Evolutionary conservation across 441 rosid genomes (phyloP).

Genomic region (Adansonia madagascariensis): DNA sequence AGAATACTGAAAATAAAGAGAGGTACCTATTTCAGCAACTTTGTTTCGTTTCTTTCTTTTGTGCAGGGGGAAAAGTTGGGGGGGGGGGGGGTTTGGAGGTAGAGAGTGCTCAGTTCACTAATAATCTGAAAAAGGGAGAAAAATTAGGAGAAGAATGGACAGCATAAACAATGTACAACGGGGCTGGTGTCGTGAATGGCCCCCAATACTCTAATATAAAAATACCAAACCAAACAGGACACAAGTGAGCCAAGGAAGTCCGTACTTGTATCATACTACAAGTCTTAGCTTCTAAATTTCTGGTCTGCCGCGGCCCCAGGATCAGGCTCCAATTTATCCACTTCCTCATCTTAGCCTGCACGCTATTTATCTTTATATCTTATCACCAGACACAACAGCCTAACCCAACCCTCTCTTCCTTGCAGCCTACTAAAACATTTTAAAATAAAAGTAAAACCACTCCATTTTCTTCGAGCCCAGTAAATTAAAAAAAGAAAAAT

Average conservation of each 20-base stretch:
- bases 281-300: too few species aligned
- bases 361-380: background rate
- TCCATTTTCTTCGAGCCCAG: background rate
- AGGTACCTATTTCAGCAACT: background rate
- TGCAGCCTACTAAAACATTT: too few species aligned
- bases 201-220: background rate
- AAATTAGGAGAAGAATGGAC: background rate
- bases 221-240: background rate
- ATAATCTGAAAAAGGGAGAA: background rate
- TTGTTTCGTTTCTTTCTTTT: background rate
- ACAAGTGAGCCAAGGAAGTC: background rate
- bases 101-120: background rate
- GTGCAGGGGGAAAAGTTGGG: background rate
- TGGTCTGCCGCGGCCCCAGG: too few species aligned
- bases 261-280: too few species aligned
- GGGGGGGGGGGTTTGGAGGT: too few species aligned
- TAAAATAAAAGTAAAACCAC: background rate
- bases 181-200: background rate
- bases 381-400: background rate
- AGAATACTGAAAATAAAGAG: constrained; percentile 25
- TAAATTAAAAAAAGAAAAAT: background rate
- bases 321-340: background rate
- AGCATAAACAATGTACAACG: background rate
- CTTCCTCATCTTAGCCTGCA: background rate
- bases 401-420: background rate